Conservation (phyloP, 2,329 filamentous ascomycete species). For the Stemphylium beticola region DNA sequence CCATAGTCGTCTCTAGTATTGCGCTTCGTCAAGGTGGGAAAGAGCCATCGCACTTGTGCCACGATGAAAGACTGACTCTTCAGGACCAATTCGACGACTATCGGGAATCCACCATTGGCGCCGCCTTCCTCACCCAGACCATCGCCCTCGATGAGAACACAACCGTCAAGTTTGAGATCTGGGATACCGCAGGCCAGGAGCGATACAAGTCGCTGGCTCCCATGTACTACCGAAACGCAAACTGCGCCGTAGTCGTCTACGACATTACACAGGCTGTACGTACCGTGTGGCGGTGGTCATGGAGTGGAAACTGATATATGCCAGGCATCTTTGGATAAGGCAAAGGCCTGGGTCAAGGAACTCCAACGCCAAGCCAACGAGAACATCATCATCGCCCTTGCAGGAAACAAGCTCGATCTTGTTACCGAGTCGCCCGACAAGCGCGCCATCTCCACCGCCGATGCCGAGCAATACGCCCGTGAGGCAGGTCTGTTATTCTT, state of each 20-base stretch:
- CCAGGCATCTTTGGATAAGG: slow-evolving; percentile 95
- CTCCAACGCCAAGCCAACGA: slow-evolving; percentile 98
- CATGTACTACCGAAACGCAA: slow-evolving; percentile 99
- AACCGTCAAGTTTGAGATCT: slow-evolving; percentile 99
- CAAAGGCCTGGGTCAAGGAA: slow-evolving; percentile 99
- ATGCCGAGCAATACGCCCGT: slow-evolving; percentile 92
- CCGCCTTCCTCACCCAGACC: slow-evolving; percentile 97
- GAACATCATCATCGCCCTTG: slow-evolving; percentile 98
- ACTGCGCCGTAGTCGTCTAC: slow-evolving; percentile 98
- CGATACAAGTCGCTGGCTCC: slow-evolving; percentile 98
- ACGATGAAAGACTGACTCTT: neutral
- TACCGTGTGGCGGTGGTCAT: slow-evolving; percentile 21
- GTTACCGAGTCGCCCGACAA: slow-evolving; percentile 95
- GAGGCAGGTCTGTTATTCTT: slow-evolving; percentile 97
- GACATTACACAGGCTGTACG: slow-evolving; percentile 98
- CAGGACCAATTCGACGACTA: slow-evolving; percentile 99
- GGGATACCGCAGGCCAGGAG: slow-evolving; percentile 90
- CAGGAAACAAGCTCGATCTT: slow-evolving; percentile 92
- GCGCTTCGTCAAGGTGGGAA: slow-evolving; percentile 90
- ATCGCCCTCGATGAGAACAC: slow-evolving; percentile 98
- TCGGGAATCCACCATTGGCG: slow-evolving; percentile 96
- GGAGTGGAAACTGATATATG: slow-evolving; percentile 27
- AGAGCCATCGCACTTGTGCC: neutral
- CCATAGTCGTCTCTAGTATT: slow-evolving; percentile 91
- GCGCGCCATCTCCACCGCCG: slow-evolving; percentile 84